These are phyloP conservation scores for Keithomyces neogunnii DNA, from an alignment of 2,329 filamentous ascomycete genomes.

Conservation along the genomic window DNA sequence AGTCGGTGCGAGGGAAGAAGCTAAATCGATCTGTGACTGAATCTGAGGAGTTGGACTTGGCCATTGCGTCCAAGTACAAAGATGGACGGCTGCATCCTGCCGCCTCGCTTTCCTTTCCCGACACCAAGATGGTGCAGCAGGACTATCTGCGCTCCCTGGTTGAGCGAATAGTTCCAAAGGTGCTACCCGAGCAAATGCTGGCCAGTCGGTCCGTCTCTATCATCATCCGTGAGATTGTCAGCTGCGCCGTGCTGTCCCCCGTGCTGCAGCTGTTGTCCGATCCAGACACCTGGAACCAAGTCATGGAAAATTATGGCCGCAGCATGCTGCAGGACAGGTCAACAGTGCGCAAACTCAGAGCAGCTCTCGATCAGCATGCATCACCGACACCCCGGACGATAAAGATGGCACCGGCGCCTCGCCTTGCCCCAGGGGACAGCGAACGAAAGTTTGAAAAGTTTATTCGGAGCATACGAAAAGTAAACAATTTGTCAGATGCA, in stretches of 20 bases:
- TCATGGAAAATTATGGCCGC: constrained; percentile 83
- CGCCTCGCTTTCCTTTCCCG: constrained; percentile 72
- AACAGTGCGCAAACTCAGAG: constrained; percentile 83
- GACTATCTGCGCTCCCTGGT: constrained; percentile 76
- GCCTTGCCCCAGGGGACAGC: constrained; percentile 71
- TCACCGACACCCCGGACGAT: constrained; percentile 63
- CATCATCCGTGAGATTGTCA: constrained; percentile 81
- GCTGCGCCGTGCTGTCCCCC: constrained; percentile 82
- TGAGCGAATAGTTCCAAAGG: constrained; percentile 59
- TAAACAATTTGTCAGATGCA: constrained; percentile 87
- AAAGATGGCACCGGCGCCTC: constrained; percentile 64
- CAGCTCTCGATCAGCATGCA: constrained; percentile 88
- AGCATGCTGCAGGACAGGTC: constrained; percentile 90
- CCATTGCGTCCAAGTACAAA: constrained; percentile 89
- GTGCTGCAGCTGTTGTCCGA: constrained; percentile 74
- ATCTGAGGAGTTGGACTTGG: constrained; percentile 89
- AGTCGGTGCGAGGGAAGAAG: constrained; percentile 76
- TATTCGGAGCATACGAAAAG: constrained; percentile 78
- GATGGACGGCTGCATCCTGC: constrained; percentile 85
- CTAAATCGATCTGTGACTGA: constrained; percentile 87
- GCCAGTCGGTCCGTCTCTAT: constrained; percentile 74
- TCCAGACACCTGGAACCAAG: constrained; percentile 94
- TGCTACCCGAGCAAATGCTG: constrained; percentile 66
- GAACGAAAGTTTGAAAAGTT: constrained; percentile 94
- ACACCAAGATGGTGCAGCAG: constrained; percentile 78